Percentiles rank a stretch among this genome's conserved stretches.
Evolutionary conservation across 257 asterid species (phyloP).

Genomic region (Echites panduratus): DNA sequence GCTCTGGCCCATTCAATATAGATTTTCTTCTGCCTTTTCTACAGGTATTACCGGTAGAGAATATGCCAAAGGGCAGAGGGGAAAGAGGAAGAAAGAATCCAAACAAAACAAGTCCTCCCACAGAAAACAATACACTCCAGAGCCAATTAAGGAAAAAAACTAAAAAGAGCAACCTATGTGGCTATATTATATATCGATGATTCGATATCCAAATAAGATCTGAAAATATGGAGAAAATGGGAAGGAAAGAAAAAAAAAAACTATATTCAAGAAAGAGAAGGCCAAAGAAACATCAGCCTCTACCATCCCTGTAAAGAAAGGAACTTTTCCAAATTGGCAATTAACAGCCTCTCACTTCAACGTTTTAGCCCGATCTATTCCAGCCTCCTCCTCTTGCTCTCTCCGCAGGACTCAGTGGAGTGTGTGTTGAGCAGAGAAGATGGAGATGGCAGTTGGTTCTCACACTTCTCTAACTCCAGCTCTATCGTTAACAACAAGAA

Average conservation of each 20-base stretch:
- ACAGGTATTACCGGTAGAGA: too few relatives aligned
- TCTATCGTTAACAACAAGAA: constrained; percentile 22
- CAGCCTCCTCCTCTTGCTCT: constrained; percentile 17
- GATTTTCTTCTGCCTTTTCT: too few relatives aligned
- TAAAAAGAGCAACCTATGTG: neutral
- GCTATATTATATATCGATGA: too few relatives aligned
- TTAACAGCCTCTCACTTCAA: constrained; percentile 57
- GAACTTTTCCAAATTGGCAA: constrained; percentile 3
- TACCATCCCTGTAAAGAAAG: constrained; percentile 25
- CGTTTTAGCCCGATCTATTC: constrained; percentile 37
- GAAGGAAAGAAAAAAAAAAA: too few relatives aligned
- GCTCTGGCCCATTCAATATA: too few relatives aligned
- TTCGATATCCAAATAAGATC: too few relatives aligned
- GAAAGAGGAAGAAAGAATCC: neutral
- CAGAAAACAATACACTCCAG: neutral
- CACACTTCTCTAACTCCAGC: constrained; percentile 26
- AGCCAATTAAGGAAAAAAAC: neutral
- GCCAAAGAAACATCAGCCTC: constrained; percentile 38
- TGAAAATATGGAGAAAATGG: neutral
- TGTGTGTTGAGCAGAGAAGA: constrained; percentile 24
- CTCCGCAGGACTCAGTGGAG: constrained; percentile 14
- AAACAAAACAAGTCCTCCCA: neutral
- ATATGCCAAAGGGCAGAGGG: too few relatives aligned
- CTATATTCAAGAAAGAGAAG: constrained; percentile 4
- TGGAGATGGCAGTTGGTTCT: constrained; percentile 67